These are phyloP conservation scores for Elsinoe perseae DNA, from an alignment of 2,329 filamentous ascomycete species.

Conservation along the genomic window DNA sequence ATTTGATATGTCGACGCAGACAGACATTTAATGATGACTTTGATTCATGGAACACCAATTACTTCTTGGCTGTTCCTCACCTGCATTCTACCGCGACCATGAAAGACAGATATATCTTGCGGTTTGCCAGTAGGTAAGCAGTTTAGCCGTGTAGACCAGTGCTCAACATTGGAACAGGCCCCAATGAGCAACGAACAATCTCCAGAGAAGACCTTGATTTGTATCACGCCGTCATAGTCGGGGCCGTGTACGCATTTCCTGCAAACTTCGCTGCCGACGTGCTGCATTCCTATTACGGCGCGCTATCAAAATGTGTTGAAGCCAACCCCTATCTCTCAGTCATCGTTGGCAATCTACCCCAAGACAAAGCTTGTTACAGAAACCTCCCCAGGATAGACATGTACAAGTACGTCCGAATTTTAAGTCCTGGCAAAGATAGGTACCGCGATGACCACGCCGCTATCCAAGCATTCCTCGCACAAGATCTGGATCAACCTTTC, in stretches of 20 bases:
- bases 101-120: neutral
- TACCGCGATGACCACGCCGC: neutral
- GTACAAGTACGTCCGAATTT: conserved; percentile 34
- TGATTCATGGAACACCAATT: too few relatives aligned
- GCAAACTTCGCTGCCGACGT: conserved; percentile 18
- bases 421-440: conserved; percentile 15
- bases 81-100: neutral
- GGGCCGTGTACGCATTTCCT: conserved; percentile 28
- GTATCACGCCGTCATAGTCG: conserved; percentile 36
- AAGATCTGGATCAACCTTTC: conserved; percentile 21
- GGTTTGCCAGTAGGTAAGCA: neutral
- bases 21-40: too few relatives aligned
- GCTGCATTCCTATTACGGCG: conserved; percentile 24
- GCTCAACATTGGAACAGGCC: conserved; percentile 24
- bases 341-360: too few relatives aligned
- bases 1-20: too few relatives aligned
- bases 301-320: conserved; percentile 34
- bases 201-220: conserved; percentile 35
- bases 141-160: neutral
- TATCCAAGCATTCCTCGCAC: conserved; percentile 8
- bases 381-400: conserved; percentile 35
- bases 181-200: conserved; percentile 37
- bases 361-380: conserved; percentile 33
- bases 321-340: conserved; percentile 34
- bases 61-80: neutral